phyloP scores from a whole-genome alignment of 148 eudicot species.

The Chenopodium suecicum region DNA sequence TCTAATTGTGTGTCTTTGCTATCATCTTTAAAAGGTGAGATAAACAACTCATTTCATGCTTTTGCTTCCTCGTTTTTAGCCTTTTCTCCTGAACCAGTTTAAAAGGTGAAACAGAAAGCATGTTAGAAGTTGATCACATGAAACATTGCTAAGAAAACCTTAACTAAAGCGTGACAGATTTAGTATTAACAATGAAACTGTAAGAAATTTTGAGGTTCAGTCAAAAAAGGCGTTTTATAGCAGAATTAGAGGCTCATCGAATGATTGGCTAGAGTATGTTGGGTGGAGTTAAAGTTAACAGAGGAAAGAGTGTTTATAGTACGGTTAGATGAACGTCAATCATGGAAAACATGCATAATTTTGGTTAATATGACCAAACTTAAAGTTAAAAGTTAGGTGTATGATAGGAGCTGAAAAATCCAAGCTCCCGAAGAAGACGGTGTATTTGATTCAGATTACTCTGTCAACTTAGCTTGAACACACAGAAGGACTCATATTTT shows the following conservation, averaged over 20 bases:
- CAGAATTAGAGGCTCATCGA: neutral
- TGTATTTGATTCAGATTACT: neutral
- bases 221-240: neutral
- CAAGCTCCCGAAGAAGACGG: neutral
- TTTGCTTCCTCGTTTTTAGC: neutral
- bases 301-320: neutral
- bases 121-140: conserved; percentile 2
- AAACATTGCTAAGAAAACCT: neutral
- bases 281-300: neutral
- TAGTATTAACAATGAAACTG: neutral
- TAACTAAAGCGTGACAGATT: neutral
- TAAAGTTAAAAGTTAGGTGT: neutral
- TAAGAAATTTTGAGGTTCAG: neutral
- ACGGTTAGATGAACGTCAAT: conserved; percentile 5
- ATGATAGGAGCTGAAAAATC: neutral
- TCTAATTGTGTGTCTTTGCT: neutral
- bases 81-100: neutral
- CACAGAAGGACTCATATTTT: too few relatives aligned
- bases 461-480: too few relatives aligned
- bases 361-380: neutral
- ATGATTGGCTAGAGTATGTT: neutral
- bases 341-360: neutral
- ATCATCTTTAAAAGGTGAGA: neutral
- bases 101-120: neutral
- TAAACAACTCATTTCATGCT: neutral